Conservation (phyloP, 2,329 filamentous ascomycete species). For the Colletotrichum agaves region DNA sequence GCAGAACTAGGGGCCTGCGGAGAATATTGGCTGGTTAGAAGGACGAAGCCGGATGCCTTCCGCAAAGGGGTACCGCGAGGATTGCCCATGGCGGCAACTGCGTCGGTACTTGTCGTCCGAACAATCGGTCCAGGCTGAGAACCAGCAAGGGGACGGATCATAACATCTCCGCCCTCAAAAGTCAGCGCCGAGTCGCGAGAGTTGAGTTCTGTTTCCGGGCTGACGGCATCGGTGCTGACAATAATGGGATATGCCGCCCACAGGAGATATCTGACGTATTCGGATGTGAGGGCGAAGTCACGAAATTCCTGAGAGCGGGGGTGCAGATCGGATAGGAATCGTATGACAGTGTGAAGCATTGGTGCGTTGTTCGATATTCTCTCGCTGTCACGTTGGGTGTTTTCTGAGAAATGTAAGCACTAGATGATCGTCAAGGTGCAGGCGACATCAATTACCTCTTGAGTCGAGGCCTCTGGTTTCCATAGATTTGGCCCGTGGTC, state of each 20-base stretch:
- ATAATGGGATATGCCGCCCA: slow-evolving; percentile 87
- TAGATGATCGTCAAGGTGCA: not conserved
- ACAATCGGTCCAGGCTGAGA: slow-evolving; percentile 76
- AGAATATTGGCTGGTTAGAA: slow-evolving; percentile 78
- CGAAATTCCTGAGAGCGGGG: slow-evolving; percentile 80
- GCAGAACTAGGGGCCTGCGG: slow-evolving; percentile 68
- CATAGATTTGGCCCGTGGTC: slow-evolving; percentile 70
- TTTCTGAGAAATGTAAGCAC: slow-evolving; percentile 45
- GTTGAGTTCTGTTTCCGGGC: slow-evolving; percentile 86
- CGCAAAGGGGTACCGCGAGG: slow-evolving; percentile 73
- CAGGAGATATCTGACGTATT: slow-evolving; percentile 83
- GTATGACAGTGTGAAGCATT: slow-evolving; percentile 79
- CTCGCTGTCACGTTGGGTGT: slow-evolving; percentile 56
- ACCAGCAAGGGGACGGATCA: slow-evolving; percentile 77
- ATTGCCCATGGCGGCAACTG: slow-evolving; percentile 60
- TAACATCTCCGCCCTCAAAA: slow-evolving; percentile 87
- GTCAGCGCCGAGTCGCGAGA: slow-evolving; percentile 83
- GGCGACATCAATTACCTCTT: slow-evolving; percentile 52
- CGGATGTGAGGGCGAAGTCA: slow-evolving; percentile 83
- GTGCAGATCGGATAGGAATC: slow-evolving; percentile 84
- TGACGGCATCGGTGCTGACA: slow-evolving; percentile 85
- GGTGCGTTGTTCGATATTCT: slow-evolving; percentile 63
- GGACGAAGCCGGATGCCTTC: slow-evolving; percentile 89
- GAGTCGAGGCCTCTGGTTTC: slow-evolving; percentile 69
- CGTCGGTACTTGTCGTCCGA: slow-evolving; percentile 71